Conservation (phyloP, 176 grass and related monocot species). For the Oryza punctata region DNA sequence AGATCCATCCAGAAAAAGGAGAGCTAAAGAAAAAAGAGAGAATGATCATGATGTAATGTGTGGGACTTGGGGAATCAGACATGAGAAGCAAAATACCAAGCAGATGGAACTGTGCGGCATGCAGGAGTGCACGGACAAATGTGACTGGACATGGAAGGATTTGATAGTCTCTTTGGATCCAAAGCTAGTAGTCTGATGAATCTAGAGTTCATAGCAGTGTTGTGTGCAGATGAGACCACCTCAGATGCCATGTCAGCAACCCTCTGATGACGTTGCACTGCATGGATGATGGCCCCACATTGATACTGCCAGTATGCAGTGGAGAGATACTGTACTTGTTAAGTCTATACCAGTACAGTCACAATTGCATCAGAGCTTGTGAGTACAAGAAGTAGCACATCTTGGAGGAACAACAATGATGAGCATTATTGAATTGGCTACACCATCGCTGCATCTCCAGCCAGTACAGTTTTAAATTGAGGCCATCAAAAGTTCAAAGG, state of each 20-base stretch:
- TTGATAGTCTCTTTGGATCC: not conserved
- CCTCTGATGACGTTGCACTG: slow-evolving; percentile 1
- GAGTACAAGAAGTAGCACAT: not conserved
- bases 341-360: slow-evolving; percentile 1
- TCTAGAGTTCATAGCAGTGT: not conserved
- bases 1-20: slow-evolving; percentile 31
- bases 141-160: slow-evolving; percentile 6
- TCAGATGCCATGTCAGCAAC: slow-evolving; percentile 18
- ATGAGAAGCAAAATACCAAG: slow-evolving; percentile 25
- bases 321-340: not conserved
- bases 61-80: slow-evolving; percentile 22
- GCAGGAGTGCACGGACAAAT: not conserved
- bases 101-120: not conserved
- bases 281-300: not conserved
- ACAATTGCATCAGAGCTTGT: slow-evolving; percentile 7
- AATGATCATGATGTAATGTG: not conserved
- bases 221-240: not conserved
- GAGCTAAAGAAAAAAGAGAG: not conserved
- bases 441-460: not conserved
- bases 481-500: not conserved
- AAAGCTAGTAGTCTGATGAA: not conserved
- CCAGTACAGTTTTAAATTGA: slow-evolving; percentile 4
- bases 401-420: not conserved
- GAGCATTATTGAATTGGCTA: slow-evolving; percentile 14
- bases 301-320: not conserved